Evolutionary conservation across 164 flowering plant species (phyloP), one percentile per base, ranked within the genome.

Genomic region (Umbellularia californica): DNA sequence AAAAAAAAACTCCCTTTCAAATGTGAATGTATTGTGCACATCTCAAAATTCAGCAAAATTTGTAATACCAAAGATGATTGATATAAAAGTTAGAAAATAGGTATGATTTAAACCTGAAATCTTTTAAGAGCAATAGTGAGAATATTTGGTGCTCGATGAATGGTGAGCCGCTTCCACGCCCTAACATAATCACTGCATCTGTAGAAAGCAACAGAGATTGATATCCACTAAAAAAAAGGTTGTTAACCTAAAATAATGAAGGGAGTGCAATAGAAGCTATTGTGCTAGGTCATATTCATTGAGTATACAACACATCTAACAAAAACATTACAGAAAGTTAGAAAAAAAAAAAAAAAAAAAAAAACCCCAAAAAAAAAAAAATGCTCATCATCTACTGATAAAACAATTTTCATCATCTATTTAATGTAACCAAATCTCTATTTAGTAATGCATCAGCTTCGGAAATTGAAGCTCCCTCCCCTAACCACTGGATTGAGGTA

Each of bases 41-140:
- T 55, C 60, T 55, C n/a, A 55, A 55, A 55, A 55, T 14, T 55
- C 60, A 55, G 60, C 10, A 35, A 35, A 35, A 55, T 55, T 55
- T 55, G 20, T 20, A 55, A 55, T 14, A 55, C n/a, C n/a, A 55
- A 15, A 55, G n/a, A 55, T 22, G 23, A 67, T 27, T 67, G 14
- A 19, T 27, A 52, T 72, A 13, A 55, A 71, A 22, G 73, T n/a
- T 11, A 73, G 30, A 72, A 75, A 22, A 58, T 17, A 65, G 35
- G 25, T 70, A 23, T 19, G 41, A 30, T 64, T 41, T 27, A 23
- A 50, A 93, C 99, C 97, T 92, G 98, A 82, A 95, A 95, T 85
- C 99, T 84, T 84, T 95, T 95, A 69, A 95, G 86, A 50, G 98
- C 97, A 79, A 95, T 87, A 17, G 99, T 95, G 58, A 95, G 97